Evolutionary conservation across 164 flowering plant genomes (phyloP).

Genomic region (Nymphaea thermarum): DNA sequence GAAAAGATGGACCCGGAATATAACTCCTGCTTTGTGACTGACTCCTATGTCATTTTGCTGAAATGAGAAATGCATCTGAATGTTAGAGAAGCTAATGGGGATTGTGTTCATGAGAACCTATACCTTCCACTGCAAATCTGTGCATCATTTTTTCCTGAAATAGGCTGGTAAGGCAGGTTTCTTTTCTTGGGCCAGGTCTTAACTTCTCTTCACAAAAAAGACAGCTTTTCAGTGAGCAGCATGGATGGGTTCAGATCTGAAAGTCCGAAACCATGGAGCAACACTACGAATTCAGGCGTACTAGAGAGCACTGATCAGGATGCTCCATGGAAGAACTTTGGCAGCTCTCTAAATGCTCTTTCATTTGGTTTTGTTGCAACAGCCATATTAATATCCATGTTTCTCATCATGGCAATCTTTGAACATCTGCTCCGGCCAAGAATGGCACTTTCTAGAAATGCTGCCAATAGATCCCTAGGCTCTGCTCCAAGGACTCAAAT

Average conservation of each 20-base stretch:
- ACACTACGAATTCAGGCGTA: conserved; percentile 28
- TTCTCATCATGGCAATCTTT: conserved; percentile 81
- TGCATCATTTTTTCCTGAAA: background rate
- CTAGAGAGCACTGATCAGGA: conserved; percentile 29
- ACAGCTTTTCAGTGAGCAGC: background rate
- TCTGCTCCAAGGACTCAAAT: conserved; percentile 14
- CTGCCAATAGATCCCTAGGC: conserved; percentile 15
- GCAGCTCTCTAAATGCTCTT: conserved; percentile 66
- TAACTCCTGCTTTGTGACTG: no score
- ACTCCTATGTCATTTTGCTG: no score
- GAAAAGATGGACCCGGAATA: background rate
- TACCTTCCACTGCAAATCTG: background rate
- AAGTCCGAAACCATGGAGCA: conserved; percentile 51
- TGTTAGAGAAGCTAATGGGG: no score
- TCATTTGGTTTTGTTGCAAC: conserved; percentile 96
- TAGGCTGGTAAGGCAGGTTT: background rate
- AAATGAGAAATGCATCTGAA: no score
- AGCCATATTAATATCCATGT: conserved; percentile 78
- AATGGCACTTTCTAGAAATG: conserved; percentile 24
- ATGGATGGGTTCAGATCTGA: conserved; percentile 35
- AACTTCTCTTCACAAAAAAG: background rate
- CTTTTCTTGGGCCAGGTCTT: background rate
- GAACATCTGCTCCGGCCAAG: conserved; percentile 67
- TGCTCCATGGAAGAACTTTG: conserved; percentile 38
- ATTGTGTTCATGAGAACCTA: background rate